Evolutionary conservation across 768 basidiomycete genomes (phyloP), one percentile per base, ranked within the genome.

Genomic region (Lactarius deliciosus): DNA sequence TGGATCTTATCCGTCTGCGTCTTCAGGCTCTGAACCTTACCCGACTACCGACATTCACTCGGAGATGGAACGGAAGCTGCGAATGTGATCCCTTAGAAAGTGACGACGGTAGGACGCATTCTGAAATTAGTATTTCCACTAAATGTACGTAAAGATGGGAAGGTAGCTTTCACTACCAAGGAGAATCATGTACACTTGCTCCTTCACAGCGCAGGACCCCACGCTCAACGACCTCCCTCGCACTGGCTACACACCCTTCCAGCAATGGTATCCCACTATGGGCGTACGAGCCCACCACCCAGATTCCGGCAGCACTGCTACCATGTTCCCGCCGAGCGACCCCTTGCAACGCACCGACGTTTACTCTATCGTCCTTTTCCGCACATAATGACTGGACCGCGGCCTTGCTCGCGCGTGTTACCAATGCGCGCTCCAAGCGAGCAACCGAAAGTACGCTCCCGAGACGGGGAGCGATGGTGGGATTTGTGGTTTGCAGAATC

Each of bases 231-330:
- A 88, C 85, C 57, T 80, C 80, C 73, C 81, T 79, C n/a, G 89
- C 88, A 71, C 89, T 89, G 20, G 82, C 82, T 15, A 91, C 91
- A 74, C 91, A 93, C 2, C 90, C 90, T 72, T 94, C 92, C 59
- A 93, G 76, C 61, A 94, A 74, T 10, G 91, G 91, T 57, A 92
- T 90, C 0, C 92, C 91, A 20, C 81, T 76, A 72, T 85, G 82
- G 16, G 86, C 87, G 74, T 88, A 92, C 20, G 85, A 83, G 2
- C 91, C 91, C 65, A 84, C 86, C n/a, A 91, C 77, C 85, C 88
- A 89, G 8, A 92, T 74, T 0, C 86, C 85, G 1, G 85, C 79
- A 22, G 73, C 71, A 30, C 75, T 73, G 18, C 66, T 70, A 13
- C 74, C 66, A 47, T 76, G 73, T 63, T 61, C 66, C 50, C 60